These are phyloP conservation scores for Trichosporon coremiiforme DNA, from an alignment of 1,284 basidiomycete genomes.

Conservation along the genomic window DNA sequence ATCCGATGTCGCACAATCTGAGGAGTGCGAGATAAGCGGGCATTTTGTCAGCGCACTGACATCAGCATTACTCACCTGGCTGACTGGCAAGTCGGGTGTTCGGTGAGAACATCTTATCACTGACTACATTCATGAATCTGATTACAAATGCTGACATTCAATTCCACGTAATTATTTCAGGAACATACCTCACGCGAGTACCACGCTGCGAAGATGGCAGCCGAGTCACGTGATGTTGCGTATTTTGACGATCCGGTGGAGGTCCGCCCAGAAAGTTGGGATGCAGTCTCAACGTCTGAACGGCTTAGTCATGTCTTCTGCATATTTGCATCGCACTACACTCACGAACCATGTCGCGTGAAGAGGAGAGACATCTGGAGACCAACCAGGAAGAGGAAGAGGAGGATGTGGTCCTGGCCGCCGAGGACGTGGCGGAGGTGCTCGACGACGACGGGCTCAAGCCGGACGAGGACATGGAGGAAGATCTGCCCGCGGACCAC, in stretches of 20 bases:
- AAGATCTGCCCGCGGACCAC: conserved; percentile 46
- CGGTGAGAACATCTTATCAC: neutral
- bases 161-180: neutral
- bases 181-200: neutral
- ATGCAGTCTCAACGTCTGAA: neutral
- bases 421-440: conserved; percentile 42
- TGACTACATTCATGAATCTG: neutral
- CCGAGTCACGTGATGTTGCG: neutral
- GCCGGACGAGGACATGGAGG: conserved; percentile 60
- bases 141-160: no score
- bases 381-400: conserved; percentile 21
- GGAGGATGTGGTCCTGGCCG: conserved; percentile 25
- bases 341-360: conserved; percentile 4
- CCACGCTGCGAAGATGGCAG: neutral
- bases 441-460: conserved; percentile 62
- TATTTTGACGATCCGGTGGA: conserved; percentile 9
- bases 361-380: neutral
- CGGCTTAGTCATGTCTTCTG: neutral
- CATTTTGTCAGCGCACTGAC: neutral
- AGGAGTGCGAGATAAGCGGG: neutral
- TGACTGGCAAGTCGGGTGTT: neutral
- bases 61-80: neutral
- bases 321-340: neutral
- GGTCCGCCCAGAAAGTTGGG: conserved; percentile 16
- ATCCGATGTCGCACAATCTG: neutral